Evolutionary conservation across 495 filamentous ascomycete species (phyloP).

Genomic region (Oidiodendron maius): DNA sequence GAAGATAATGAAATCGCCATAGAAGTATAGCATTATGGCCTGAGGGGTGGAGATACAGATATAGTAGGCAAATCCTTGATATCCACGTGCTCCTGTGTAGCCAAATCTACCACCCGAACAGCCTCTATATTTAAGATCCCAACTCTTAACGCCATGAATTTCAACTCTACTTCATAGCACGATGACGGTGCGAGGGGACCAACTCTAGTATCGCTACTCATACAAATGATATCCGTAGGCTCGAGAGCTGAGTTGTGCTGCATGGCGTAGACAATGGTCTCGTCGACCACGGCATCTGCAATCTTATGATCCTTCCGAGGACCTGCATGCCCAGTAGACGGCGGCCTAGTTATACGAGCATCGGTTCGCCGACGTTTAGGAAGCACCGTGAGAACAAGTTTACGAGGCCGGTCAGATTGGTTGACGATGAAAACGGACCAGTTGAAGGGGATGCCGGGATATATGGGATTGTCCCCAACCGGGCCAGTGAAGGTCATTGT

Average conservation of each 20-base stretch:
- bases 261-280: constrained; percentile 76
- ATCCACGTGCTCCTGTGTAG: constrained; percentile 74
- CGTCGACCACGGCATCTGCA: constrained; percentile 78
- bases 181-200: constrained; percentile 73
- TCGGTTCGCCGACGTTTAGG: constrained; percentile 70
- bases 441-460: constrained; percentile 70
- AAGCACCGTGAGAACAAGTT: constrained; percentile 74
- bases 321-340: constrained; percentile 31
- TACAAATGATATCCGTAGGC: constrained; percentile 65
- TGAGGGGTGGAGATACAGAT: constrained; percentile 33
- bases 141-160: constrained; percentile 68
- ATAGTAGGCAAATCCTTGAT: constrained; percentile 75
- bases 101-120: constrained; percentile 76
- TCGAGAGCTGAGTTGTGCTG: constrained; percentile 71
- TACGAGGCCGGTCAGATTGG: constrained; percentile 54
- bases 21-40: background rate
- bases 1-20: too few relatives aligned
- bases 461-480: constrained; percentile 36
- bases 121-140: constrained; percentile 76
- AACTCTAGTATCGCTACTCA: constrained; percentile 78
- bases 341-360: constrained; percentile 50
- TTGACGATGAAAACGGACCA: constrained; percentile 92
- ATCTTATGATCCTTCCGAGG: constrained; percentile 33
- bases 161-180: constrained; percentile 73
- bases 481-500: constrained; percentile 72